These are phyloP conservation scores for Globisporangium camurandrum DNA, from an alignment of 352 stramenopile genomes.

Conservation along the genomic window DNA sequence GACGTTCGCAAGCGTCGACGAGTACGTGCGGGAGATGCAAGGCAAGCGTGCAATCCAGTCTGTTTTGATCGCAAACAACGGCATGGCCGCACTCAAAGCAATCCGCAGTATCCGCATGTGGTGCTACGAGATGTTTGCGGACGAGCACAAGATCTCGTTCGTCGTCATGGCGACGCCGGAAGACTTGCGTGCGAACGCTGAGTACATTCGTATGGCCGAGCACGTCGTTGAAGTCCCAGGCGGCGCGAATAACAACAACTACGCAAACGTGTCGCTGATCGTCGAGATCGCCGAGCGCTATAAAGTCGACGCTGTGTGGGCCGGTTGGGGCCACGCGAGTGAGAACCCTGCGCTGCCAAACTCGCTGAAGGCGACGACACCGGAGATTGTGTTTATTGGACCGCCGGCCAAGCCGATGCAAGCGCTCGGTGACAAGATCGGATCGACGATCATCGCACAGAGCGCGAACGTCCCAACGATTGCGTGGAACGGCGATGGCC, in stretches of 20 bases:
- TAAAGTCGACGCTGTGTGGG: constrained; percentile 97
- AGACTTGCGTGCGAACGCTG: constrained; percentile 98
- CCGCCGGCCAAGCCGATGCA: constrained; percentile 97
- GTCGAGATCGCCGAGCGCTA: constrained; percentile 96
- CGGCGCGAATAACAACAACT: constrained; percentile 99
- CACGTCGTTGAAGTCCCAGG: constrained; percentile 99
- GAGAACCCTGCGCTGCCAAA: constrained; percentile 98
- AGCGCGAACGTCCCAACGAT: constrained; percentile 98
- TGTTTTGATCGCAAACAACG: constrained; percentile 99
- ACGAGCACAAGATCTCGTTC: constrained; percentile 93
- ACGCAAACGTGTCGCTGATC: constrained; percentile 99
- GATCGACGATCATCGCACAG: constrained; percentile 99
- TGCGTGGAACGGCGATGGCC: constrained; percentile 96
- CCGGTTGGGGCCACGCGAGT: constrained; percentile 97
- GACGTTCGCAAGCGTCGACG: constrained; percentile 86
- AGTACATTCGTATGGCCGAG: constrained; percentile 99
- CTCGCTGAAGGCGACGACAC: constrained; percentile 82
- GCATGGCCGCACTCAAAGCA: constrained; percentile 98
- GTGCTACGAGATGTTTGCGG: constrained; percentile 97
- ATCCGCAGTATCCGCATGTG: constrained; percentile 98
- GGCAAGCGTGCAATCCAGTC: constrained; percentile 91
- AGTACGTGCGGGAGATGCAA: constrained; percentile 90
- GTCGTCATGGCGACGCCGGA: constrained; percentile 99
- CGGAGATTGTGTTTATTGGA: constrained; percentile 98
- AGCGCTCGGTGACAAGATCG: constrained; percentile 99